phyloP scores from a whole-genome alignment of 306 rosid species.

The Vicia faba region DNA sequence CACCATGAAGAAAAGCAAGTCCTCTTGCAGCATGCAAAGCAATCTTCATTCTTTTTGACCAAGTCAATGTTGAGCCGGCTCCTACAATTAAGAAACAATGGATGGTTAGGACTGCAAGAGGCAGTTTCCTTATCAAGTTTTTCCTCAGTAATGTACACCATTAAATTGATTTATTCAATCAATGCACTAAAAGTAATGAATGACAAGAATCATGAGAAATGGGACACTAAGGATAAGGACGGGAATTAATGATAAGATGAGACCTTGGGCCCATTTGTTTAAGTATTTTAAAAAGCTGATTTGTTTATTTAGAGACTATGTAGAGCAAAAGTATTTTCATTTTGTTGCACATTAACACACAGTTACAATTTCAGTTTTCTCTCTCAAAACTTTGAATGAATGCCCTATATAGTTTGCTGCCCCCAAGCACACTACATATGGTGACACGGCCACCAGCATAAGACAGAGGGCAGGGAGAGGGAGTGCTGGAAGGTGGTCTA shows the following conservation, averaged over 20 bases:
- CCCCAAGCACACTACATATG: too few species aligned
- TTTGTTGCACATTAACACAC: too few species aligned
- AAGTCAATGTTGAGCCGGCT: conserved; percentile 80
- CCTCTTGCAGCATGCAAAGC: conserved; percentile 94
- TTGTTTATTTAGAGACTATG: too few species aligned
- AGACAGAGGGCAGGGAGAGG: too few species aligned
- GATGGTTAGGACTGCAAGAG: conserved; percentile 28
- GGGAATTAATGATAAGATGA: conserved; percentile 6
- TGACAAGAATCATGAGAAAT: conserved; percentile 24
- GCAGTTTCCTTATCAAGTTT: conserved; percentile 1
- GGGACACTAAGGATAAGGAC: background rate
- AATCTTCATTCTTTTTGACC: conserved; percentile 97
- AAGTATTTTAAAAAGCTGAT: too few species aligned
- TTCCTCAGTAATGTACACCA: conserved; percentile 1
- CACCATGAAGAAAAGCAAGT: conserved; percentile 98
- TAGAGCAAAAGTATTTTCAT: too few species aligned
- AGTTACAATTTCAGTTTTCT: too few species aligned
- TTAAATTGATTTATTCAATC: conserved; percentile 5
- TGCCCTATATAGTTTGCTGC: too few species aligned
- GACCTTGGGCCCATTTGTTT: background rate
- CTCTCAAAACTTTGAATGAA: too few species aligned
- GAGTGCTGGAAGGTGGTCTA: too few species aligned
- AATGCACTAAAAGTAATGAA: conserved; percentile 9
- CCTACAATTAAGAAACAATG: conserved; percentile 58
- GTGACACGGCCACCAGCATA: too few species aligned